These are phyloP conservation scores for Neofusicoccum laricinum DNA, from an alignment of 2,329 filamentous ascomycete species.

Conservation along the genomic window DNA sequence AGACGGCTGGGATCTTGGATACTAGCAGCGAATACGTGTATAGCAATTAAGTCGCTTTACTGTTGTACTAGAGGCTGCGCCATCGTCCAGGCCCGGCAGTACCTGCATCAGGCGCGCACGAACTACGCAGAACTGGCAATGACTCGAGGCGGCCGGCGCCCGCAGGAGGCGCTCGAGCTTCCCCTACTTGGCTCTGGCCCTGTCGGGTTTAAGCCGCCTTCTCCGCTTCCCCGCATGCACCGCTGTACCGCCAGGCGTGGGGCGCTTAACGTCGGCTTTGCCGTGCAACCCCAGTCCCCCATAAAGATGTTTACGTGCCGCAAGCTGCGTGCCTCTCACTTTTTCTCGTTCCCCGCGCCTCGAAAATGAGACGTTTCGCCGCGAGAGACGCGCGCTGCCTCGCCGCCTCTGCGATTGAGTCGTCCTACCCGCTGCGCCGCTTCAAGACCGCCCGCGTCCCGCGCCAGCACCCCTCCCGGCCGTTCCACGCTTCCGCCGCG, in stretches of 20 bases:
- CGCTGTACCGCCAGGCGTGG: neutral
- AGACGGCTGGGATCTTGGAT: neutral
- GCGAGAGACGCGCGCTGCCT: neutral
- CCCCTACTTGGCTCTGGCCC: neutral
- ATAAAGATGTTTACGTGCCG: constrained; percentile 10
- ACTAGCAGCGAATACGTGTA: neutral
- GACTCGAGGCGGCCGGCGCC: neutral
- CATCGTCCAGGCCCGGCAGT: neutral
- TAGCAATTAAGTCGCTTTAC: constrained; percentile 7
- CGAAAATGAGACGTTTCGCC: constrained; percentile 10
- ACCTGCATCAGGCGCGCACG: neutral
- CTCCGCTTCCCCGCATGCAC: constrained; percentile 13
- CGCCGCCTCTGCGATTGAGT: neutral
- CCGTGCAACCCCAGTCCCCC: neutral
- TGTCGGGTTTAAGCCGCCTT: neutral
- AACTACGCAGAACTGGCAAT: neutral
- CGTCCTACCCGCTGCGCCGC: neutral
- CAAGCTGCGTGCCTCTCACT: neutral
- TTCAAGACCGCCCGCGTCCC: constrained; percentile 8
- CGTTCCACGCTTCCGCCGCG: constrained; percentile 31
- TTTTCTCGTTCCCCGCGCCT: neutral
- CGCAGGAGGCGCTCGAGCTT: neutral
- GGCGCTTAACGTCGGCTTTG: constrained; percentile 17
- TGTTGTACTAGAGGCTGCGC: neutral
- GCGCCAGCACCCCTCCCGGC: constrained; percentile 1